Conservation (phyloP, 2,329 filamentous ascomycete species). For the Talaromyces funiculosus region DNA sequence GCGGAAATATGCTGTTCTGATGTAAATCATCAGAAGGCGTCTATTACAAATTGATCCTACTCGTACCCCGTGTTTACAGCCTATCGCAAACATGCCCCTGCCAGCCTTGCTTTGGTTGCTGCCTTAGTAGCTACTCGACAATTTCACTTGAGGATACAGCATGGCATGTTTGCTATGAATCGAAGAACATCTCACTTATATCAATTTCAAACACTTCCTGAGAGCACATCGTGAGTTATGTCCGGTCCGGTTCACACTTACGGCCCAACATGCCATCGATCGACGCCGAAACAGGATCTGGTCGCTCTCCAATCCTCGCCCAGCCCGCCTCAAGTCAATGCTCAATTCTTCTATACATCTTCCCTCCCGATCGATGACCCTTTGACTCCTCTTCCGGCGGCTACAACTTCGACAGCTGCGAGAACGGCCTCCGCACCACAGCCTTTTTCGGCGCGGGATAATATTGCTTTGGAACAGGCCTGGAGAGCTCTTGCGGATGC, state of each 20-base stretch:
- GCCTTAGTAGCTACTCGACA: conserved; percentile 9
- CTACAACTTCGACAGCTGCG: conserved; percentile 45
- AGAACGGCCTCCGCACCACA: conserved; percentile 58
- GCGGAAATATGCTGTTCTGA: neutral
- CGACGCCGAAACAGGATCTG: conserved; percentile 31
- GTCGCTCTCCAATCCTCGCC: conserved; percentile 31
- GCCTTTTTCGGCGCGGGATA: conserved; percentile 75
- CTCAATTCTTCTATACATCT: conserved; percentile 83
- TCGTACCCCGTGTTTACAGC: neutral
- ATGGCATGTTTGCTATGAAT: neutral
- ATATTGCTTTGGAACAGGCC: conserved; percentile 69
- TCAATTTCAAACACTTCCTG: neutral
- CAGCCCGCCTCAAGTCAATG: conserved; percentile 53
- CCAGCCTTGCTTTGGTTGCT: conserved; percentile 4
- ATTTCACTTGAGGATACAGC: neutral
- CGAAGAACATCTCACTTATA: neutral
- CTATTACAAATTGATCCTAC: neutral
- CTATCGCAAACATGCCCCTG: conserved; percentile 4
- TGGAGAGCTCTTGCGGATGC: conserved; percentile 57
- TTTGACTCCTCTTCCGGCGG: conserved; percentile 60
- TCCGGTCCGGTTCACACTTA: conserved; percentile 52
- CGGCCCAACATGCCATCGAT: conserved; percentile 52
- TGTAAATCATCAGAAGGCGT: neutral
- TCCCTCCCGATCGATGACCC: conserved; percentile 81
- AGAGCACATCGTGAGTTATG: conserved; percentile 23